Evolutionary conservation across 192 early-diverging fungal species (phyloP).

Genomic region (Entomortierella lignicola): DNA sequence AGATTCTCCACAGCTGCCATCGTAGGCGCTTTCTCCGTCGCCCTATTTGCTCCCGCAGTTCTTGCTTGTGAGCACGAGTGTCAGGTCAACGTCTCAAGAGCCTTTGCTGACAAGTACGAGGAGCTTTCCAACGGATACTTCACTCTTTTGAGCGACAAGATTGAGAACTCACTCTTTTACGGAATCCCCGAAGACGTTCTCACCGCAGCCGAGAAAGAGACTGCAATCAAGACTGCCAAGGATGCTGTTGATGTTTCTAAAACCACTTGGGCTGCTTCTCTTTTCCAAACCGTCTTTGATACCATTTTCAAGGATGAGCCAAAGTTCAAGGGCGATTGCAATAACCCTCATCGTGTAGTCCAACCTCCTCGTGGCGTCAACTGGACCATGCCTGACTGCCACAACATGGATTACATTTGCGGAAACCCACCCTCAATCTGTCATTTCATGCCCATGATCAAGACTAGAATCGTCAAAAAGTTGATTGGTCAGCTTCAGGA

Average conservation of each 20-base stretch:
- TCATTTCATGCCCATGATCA: constrained; percentile 63
- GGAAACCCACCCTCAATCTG: constrained; percentile 72
- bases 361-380: constrained; percentile 60
- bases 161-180: constrained; percentile 33
- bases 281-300: constrained; percentile 54
- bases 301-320: constrained; percentile 61
- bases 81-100: constrained; percentile 58
- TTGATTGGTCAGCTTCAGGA: constrained; percentile 38
- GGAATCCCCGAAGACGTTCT: constrained; percentile 35
- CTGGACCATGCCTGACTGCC: constrained; percentile 65
- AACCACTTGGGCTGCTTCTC: constrained; percentile 23
- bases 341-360: constrained; percentile 57
- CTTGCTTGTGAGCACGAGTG: constrained; percentile 65
- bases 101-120: constrained; percentile 59
- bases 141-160: constrained; percentile 19
- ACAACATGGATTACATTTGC: constrained; percentile 67
- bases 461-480: constrained; percentile 47
- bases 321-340: constrained; percentile 70
- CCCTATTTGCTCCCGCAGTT: constrained; percentile 36
- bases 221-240: constrained; percentile 24
- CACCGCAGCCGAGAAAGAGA: constrained; percentile 15
- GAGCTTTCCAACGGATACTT: constrained; percentile 46
- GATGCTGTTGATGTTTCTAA: constrained; percentile 27
- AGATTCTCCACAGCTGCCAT: constrained; percentile 35
- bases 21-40: constrained; percentile 36